These are phyloP conservation scores for Vitis hybrid DNA, from an alignment of 177 flowering plant genomes.

Conservation along the genomic window DNA sequence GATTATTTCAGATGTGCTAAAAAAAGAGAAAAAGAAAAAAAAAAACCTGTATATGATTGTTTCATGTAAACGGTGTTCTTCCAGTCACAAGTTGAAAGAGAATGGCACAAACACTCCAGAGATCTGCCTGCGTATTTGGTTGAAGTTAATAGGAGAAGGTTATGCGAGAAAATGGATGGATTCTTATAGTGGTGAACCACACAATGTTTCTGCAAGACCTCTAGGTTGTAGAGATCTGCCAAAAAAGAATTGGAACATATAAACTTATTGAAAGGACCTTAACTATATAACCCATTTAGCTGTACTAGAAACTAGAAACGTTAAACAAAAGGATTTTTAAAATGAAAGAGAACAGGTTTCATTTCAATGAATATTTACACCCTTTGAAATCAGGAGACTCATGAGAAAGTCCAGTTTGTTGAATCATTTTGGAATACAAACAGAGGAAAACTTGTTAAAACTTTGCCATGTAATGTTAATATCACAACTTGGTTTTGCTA, in stretches of 20 bases:
- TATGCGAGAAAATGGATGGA: neutral
- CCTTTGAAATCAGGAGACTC: too few species aligned
- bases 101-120: slow-evolving; percentile 71
- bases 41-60: slow-evolving; percentile 81
- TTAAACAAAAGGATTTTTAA: too few species aligned
- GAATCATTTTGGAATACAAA: too few species aligned
- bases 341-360: too few species aligned
- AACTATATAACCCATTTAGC: too few species aligned
- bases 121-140: slow-evolving; percentile 25
- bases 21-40: neutral
- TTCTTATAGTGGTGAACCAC: slow-evolving; percentile 90
- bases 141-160: slow-evolving; percentile 22
- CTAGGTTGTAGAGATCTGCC: slow-evolving; percentile 88
- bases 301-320: too few species aligned
- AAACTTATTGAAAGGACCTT: neutral
- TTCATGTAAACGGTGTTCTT: slow-evolving; percentile 88
- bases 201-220: slow-evolving; percentile 94
- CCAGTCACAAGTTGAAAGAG: slow-evolving; percentile 94
- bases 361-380: too few species aligned
- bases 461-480: too few species aligned
- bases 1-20: slow-evolving; percentile 4
- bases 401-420: too few species aligned
- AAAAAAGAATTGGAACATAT: slow-evolving; percentile 13
- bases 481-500: too few species aligned
- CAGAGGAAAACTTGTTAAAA: too few species aligned